Evolutionary conservation across 2,329 filamentous ascomycete species (phyloP), one percentile per base, ranked within the genome.

Genomic region (Bipolaris sorokiniana): DNA sequence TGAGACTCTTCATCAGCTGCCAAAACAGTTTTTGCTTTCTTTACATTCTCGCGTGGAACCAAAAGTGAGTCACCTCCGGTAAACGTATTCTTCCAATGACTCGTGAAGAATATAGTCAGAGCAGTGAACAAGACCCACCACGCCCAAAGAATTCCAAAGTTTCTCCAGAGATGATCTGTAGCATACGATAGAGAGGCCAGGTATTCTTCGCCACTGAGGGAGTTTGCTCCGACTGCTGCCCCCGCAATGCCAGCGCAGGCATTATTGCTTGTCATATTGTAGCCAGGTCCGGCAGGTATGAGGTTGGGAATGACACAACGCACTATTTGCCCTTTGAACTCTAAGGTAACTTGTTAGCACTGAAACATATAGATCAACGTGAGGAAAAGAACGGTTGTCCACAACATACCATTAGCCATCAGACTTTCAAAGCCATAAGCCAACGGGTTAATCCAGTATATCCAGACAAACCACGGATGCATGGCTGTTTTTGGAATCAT

Each of bases 281-380:
- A 87, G 1, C 75, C 76, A 0, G 78, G 74, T 45, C 69, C 55
- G 78, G 59, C 55, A 0, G 84, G 84, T 2, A 86, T 76, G 5
- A 86, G 70, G 59, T 83, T 83, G 31, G 62, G 62, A 0, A 75
- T 78, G 1, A 81, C 79, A 56, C 85, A 86, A 2, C 51, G 50
- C 69, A 88, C 91, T 0, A 84, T 62, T 13, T 86, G 84, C 0
- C 79, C 77, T 61, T 86, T 72, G 65, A 95, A 95, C 40, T 96
- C 91, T 45, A n/a, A 15, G 2, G 7, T 31, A 54, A 64, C 56
- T 79, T 83, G 42, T 58, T 84, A 87, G 1, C 74, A 76, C 0
- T 93, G 87, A 23, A 93, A 78, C 70, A 90, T 94, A 57, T 91
- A 89, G 59, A 95, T 84, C 91, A 91, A 95, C 56, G 86, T 82